Conservation (phyloP, 495 filamentous ascomycete genomes). For the Lasiosphaeria ovina region DNA sequence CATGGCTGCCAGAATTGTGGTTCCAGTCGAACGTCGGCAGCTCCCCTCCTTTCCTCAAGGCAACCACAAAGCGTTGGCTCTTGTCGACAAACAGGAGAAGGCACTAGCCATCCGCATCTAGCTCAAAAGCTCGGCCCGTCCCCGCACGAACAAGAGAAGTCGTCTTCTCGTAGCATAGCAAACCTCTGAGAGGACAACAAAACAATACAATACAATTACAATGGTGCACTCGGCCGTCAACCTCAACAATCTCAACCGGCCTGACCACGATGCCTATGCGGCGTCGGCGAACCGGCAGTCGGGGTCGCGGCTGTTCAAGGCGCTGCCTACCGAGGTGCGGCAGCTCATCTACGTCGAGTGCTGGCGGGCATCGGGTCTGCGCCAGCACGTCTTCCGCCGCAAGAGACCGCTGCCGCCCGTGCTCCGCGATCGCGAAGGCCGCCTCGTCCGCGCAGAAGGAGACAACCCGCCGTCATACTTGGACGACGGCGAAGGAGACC, state of each 20-base stretch:
- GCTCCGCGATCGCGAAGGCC: not conserved
- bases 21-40: too few relatives aligned
- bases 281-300: slow-evolving; percentile 15
- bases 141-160: too few relatives aligned
- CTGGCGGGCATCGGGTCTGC: slow-evolving; percentile 12
- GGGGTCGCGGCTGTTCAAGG: slow-evolving; percentile 25
- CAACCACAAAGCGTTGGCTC: too few relatives aligned
- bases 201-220: too few relatives aligned
- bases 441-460: not conserved
- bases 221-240: not conserved
- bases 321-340: slow-evolving; percentile 30
- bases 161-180: not conserved
- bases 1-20: too few relatives aligned
- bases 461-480: too few relatives aligned
- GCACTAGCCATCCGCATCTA: too few relatives aligned
- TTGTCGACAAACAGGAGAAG: too few relatives aligned
- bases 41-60: too few relatives aligned
- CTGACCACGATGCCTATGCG: not conserved
- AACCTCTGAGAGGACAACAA: not conserved
- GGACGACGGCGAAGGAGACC: not conserved
- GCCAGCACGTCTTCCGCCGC: slow-evolving; percentile 14
- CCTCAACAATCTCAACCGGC: not conserved
- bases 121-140: too few relatives aligned
- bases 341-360: slow-evolving; percentile 28
- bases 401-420: not conserved